Percentiles rank a stretch among this genome's conserved stretches.
phyloP scores from a whole-genome alignment of 2,329 filamentous ascomycete species.

The Achaetomium macrosporum region DNA sequence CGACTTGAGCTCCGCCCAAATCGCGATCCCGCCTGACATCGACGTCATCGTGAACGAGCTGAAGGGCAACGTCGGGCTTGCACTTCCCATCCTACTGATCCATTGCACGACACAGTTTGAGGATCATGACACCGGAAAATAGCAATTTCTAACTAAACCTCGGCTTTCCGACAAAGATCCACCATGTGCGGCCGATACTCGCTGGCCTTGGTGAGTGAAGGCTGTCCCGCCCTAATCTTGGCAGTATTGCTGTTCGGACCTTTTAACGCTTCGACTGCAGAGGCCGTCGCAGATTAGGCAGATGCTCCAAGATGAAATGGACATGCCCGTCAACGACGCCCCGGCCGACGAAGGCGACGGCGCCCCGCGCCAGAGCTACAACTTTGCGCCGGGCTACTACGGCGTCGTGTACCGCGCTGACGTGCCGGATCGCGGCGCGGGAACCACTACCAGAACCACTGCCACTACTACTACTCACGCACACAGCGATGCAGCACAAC shows the following conservation, averaged over 20 bases:
- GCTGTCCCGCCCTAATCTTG: neutral
- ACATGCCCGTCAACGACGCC: constrained; percentile 66
- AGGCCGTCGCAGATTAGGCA: constrained; percentile 69
- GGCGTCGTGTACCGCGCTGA: constrained; percentile 83
- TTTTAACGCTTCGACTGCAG: constrained; percentile 37
- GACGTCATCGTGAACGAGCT: constrained; percentile 9
- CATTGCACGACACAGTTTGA: neutral
- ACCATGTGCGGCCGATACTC: constrained; percentile 35
- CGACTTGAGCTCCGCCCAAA: neutral
- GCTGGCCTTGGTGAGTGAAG: constrained; percentile 31
- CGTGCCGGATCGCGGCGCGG: constrained; percentile 51
- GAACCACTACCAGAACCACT: neutral
- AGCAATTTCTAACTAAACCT: too few species aligned
- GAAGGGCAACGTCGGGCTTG: neutral
- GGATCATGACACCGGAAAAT: too few species aligned
- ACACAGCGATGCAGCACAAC: neutral
- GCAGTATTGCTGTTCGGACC: too few species aligned
- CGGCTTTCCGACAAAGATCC: neutral
- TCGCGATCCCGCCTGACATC: neutral
- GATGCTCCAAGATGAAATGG: constrained; percentile 61
- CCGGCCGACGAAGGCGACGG: constrained; percentile 62
- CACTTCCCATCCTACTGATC: neutral
- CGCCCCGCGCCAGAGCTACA: constrained; percentile 69
- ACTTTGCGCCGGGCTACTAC: constrained; percentile 83
- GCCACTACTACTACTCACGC: neutral